Evolutionary conservation across 2,329 filamentous ascomycete genomes (phyloP), one percentile per base, ranked within the genome.

Genomic region (Pestalotiopsis sp.): DNA sequence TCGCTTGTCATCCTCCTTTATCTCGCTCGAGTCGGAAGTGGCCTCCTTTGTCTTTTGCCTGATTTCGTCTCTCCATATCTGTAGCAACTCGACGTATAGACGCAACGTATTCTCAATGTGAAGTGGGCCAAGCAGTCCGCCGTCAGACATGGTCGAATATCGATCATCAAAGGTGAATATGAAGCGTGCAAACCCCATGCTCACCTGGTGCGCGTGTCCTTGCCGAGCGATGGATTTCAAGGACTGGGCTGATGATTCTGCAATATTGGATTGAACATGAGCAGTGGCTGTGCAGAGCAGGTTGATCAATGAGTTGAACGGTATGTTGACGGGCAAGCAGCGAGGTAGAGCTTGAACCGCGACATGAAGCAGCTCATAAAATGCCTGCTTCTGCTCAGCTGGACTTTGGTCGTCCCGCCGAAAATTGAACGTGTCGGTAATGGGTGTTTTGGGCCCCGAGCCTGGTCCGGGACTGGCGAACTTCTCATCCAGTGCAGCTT

Each of bases 101-200:
- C 92, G 91, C 23, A 99, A 81, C 0, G 96, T 99, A 73, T 91
- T 97, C 78, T 99, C 96, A 68, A 99, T 98, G 76, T 99, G 96
- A 4, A 92, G 93, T 41, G 93, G 91, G 0, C 95, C 96, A 27
- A 99, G 89, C 91, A 99, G 96, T 2, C 96, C 96, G 39, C 97
- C 96, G 76, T 99, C 96, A 11, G 95, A 97, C 91, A 98, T 98
- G 39, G 96, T 98, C 1, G 95, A 94, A 79, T 99, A 99, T 27
- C 95, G 91, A 73, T 97, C 95, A 79, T 99, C 97, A 78, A 98
- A 99, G 74, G 96, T 97, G 83, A 99, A 99, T 66, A 99, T 99
- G 80, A 98, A 99, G 31, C 95, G 88, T 49, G 96, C 93, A 80
- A 99, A 99, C 0, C 96, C 95, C 80, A 97, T 97, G 0, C 95